Evolutionary conservation across 495 filamentous ascomycete genomes (phyloP).

Genomic region (Barbatosphaeria neglecta): DNA sequence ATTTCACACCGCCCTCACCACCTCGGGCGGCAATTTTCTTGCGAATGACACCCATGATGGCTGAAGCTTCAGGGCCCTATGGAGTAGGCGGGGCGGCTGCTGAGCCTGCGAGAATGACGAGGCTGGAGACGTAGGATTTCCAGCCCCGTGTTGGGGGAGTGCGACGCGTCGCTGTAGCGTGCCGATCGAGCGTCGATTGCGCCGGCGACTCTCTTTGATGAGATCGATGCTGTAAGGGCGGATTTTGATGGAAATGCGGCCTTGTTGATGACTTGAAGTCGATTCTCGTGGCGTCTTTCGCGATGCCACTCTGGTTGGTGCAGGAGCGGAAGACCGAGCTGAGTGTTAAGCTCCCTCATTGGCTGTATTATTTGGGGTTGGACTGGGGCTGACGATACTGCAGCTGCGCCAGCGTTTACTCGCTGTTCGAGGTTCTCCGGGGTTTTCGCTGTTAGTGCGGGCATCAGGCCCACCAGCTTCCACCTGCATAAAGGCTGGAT

Average conservation of each 20-base stretch:
- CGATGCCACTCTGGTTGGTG: too few species aligned
- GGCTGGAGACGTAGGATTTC: not conserved
- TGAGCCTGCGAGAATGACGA: not conserved
- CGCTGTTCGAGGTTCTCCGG: too few species aligned
- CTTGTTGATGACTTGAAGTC: not conserved
- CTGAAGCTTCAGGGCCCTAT: not conserved
- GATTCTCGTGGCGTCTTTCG: not conserved
- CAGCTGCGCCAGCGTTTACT: too few species aligned
- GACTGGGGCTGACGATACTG: too few species aligned
- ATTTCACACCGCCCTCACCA: slow-evolving; percentile 86
- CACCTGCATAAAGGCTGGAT: too few species aligned
- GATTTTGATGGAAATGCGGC: not conserved
- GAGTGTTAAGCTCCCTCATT: too few species aligned
- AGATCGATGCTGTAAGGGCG: not conserved
- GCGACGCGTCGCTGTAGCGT: not conserved
- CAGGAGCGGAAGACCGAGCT: too few species aligned
- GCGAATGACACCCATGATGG: slow-evolving; percentile 84
- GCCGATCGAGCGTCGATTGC: not conserved
- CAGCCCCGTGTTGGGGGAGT: not conserved
- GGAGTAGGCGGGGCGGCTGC: not conserved
- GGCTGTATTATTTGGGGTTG: too few species aligned
- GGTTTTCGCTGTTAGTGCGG: too few species aligned
- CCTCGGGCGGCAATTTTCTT: slow-evolving; percentile 87
- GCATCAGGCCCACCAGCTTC: too few species aligned
- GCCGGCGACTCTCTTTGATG: not conserved